A percentile compares a stretch with the other conserved stretches of the same genome.
phyloP scores from a whole-genome alignment of 1,284 basidiomycete genomes.

The Malassezia brasiliensis region DNA sequence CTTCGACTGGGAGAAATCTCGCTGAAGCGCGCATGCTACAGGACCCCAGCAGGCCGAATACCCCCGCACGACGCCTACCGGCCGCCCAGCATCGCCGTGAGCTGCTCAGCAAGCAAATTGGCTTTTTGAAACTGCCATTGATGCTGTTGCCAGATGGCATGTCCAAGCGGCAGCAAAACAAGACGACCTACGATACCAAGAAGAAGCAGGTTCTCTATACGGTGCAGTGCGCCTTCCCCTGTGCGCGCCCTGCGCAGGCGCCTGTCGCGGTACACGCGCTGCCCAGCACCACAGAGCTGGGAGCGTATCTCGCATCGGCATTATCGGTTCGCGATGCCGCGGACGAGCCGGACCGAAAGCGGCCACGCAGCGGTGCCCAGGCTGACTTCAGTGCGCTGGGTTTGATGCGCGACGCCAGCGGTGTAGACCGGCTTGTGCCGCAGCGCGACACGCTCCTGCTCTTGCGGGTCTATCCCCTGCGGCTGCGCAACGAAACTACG shows the following conservation, averaged over 20 bases:
- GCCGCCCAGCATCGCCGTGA: slow-evolving; percentile 14
- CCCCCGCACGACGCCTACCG: background rate
- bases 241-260: background rate
- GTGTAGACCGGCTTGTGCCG: background rate
- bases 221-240: slow-evolving; percentile 3
- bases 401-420: background rate
- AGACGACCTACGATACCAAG: slow-evolving; percentile 7
- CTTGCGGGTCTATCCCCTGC: slow-evolving; percentile 8
- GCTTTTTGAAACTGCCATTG: slow-evolving; percentile 10
- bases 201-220: slow-evolving; percentile 5
- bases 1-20: slow-evolving; percentile 7
- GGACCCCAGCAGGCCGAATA: background rate
- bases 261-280: background rate
- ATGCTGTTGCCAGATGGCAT: slow-evolving; percentile 19
- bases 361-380: background rate
- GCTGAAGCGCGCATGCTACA: slow-evolving; percentile 5
- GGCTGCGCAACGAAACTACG: slow-evolving; percentile 15
- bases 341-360: background rate
- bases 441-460: background rate
- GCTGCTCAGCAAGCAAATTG: slow-evolving; percentile 6
- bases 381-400: background rate
- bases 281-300: background rate
- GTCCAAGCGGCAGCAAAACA: slow-evolving; percentile 10
- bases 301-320: background rate
- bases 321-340: background rate